These are phyloP conservation scores for Quercus phellos DNA, from an alignment of 331 rosid genomes.

Conservation along the genomic window DNA sequence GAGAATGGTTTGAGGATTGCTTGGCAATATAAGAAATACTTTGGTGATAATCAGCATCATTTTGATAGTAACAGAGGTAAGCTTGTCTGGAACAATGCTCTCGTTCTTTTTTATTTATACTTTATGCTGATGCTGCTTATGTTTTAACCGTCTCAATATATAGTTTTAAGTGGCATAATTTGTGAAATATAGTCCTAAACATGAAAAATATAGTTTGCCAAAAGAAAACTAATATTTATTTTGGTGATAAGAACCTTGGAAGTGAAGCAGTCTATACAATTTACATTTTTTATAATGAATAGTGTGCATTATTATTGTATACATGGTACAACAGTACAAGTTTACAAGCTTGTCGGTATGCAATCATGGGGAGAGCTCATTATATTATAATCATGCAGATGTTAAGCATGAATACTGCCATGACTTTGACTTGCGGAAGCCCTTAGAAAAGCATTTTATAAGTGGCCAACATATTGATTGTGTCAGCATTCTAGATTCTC, in stretches of 20 bases:
- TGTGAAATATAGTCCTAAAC: neutral
- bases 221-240: neutral
- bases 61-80: slow-evolving; percentile 42
- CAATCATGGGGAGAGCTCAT: neutral
- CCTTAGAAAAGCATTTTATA: slow-evolving; percentile 67
- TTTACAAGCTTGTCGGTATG: neutral
- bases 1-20: slow-evolving; percentile 86
- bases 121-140: neutral
- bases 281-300: slow-evolving; percentile 3
- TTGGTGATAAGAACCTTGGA: neutral
- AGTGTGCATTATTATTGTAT: neutral
- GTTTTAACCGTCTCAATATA: neutral
- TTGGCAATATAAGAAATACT: slow-evolving; percentile 93
- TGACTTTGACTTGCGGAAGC: slow-evolving; percentile 83
- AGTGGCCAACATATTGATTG: slow-evolving; percentile 55
- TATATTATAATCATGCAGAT: slow-evolving; percentile 30
- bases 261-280: neutral
- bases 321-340: neutral
- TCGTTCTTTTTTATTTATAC: slow-evolving; percentile 1
- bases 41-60: slow-evolving; percentile 59
- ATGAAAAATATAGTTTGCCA: neutral
- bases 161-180: neutral
- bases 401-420: slow-evolving; percentile 60
- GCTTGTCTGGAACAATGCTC: slow-evolving; percentile 11
- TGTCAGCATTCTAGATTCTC: slow-evolving; percentile 61